Conservation (phyloP, 345 rosid genomes). For the Moringa oleifera region DNA sequence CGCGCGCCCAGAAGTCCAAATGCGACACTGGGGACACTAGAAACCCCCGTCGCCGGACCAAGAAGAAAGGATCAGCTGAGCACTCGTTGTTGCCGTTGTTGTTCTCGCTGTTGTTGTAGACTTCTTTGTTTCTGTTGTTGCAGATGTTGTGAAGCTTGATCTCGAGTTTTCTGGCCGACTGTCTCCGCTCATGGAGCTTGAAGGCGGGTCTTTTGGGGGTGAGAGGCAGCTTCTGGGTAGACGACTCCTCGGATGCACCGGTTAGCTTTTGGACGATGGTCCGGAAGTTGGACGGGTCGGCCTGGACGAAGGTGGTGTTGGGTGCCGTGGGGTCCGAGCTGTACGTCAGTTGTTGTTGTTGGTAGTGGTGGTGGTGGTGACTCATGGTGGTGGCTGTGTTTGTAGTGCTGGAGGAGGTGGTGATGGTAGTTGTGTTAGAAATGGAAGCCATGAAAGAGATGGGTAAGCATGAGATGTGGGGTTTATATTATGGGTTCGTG, state of each 20-base stretch:
- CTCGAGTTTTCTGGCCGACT: constrained; percentile 56
- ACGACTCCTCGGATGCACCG: constrained; percentile 53
- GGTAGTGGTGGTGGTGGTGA: constrained; percentile 22
- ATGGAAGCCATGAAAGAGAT: not conserved
- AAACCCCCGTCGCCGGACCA: constrained; percentile 30
- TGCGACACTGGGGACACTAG: constrained; percentile 75
- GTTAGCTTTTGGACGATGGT: constrained; percentile 85
- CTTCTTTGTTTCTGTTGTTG: too few relatives aligned
- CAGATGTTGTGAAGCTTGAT: constrained; percentile 46
- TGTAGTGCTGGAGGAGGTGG: too few relatives aligned
- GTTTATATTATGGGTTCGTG: not conserved
- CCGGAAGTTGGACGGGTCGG: constrained; percentile 80
- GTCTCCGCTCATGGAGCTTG: constrained; percentile 87
- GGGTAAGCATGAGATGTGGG: not conserved
- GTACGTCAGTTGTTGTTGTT: constrained; percentile 23
- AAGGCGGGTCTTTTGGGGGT: constrained; percentile 48
- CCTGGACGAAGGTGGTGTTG: constrained; percentile 85
- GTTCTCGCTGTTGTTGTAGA: constrained; percentile 9
- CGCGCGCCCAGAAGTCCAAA: constrained; percentile 44
- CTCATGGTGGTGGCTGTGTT: constrained; percentile 19
- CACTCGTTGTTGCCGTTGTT: not conserved
- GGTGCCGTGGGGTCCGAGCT: constrained; percentile 44
- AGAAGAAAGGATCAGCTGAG: constrained; percentile 1
- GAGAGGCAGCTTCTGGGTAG: constrained; percentile 46
- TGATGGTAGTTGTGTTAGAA: not conserved